These are phyloP conservation scores for Saccharomycopsis javanensis DNA, from an alignment of 805 yeast species.

Conservation along the genomic window DNA sequence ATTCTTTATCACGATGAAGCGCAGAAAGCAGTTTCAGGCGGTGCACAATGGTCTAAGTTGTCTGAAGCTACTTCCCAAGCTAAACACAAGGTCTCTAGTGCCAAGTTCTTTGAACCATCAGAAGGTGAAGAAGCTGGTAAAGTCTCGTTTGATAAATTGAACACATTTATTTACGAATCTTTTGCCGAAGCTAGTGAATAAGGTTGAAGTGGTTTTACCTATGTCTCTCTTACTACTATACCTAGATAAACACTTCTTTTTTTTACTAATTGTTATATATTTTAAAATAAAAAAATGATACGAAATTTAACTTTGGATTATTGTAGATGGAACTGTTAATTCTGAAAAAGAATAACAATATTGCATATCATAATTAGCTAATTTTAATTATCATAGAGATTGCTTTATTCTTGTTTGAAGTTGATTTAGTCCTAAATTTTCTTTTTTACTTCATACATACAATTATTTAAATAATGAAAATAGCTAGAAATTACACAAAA, in stretches of 20 bases:
- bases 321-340: no score
- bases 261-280: background rate
- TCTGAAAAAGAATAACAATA: no score
- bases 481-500: no score
- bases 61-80: conserved; percentile 84
- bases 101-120: conserved; percentile 94
- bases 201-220: conserved; percentile 4
- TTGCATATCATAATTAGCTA: no score
- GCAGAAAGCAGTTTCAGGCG: conserved; percentile 89
- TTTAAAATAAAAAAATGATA: background rate
- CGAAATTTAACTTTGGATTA: background rate
- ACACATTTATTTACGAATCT: conserved; percentile 70
- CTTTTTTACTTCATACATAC: no score
- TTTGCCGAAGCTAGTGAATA: conserved; percentile 94
- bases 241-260: background rate
- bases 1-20: conserved; percentile 92
- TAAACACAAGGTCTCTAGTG: conserved; percentile 86
- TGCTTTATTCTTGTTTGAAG: no score
- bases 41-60: conserved; percentile 90
- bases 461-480: no score
- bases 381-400: no score
- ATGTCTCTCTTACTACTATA: background rate
- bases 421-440: no score
- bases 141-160: conserved; percentile 67
- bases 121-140: conserved; percentile 74